Percentiles rank a stretch among this genome's conserved stretches.
These are phyloP conservation scores for Colletotrichum sp. DNA, from an alignment of 2,329 filamentous ascomycete genomes.

Conservation along the genomic window DNA sequence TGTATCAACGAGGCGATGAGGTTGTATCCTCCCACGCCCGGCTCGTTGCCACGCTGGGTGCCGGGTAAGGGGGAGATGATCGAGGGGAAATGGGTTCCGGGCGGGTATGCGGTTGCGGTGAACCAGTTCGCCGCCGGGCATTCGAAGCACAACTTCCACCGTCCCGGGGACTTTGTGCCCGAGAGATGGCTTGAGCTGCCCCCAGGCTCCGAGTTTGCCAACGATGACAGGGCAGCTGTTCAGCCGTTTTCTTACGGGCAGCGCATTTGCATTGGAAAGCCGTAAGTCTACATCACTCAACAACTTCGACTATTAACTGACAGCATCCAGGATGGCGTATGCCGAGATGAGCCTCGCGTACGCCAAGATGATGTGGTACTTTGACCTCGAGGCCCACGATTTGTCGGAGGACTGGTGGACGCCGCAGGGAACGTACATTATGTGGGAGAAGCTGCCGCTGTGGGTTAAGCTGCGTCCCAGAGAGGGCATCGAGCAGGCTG, in stretches of 20 bases:
- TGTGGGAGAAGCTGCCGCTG: conserved; percentile 5
- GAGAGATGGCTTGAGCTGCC: neutral
- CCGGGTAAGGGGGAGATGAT: neutral
- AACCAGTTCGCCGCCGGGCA: neutral
- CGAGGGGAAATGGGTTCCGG: neutral
- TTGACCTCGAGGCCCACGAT: conserved; percentile 44
- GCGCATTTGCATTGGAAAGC: conserved; percentile 54
- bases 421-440: neutral
- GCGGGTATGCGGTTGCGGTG: neutral
- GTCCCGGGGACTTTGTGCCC: neutral
- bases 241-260: conserved; percentile 54
- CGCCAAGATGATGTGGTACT: conserved; percentile 48
- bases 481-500: neutral
- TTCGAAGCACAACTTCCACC: neutral
- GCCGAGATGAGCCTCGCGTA: conserved; percentile 54
- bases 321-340: conserved; percentile 41
- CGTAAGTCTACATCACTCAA: conserved; percentile 37
- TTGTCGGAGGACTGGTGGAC: conserved; percentile 39
- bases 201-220: neutral
- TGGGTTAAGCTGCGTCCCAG: neutral
- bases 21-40: neutral
- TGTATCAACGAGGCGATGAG: neutral
- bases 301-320: neutral
- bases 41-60: neutral
- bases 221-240: conserved; percentile 18